Evolutionary conservation across 306 rosid species (phyloP), one percentile per base, ranked within the genome.

Genomic region (Cicer chorassanicum): DNA sequence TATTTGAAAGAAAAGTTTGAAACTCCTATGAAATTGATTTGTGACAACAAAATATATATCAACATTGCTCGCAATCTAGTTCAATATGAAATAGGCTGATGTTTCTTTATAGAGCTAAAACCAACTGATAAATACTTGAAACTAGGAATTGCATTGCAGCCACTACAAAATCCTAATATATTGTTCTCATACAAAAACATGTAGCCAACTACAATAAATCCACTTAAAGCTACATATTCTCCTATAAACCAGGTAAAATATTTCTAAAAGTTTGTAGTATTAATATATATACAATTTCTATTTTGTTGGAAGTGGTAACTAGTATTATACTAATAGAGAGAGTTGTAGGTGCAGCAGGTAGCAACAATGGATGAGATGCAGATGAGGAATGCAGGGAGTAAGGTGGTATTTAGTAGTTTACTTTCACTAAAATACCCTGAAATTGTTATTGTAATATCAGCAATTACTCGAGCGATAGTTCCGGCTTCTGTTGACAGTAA

Each of bases 401-500:
- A 66, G 24, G 98, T 93, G 61, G 82, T 64, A 81, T 93, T 93
- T 71, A 90, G 77, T 72, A 90, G 88, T 75, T 72, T 85, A 71
- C 84, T 86, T 43, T 84, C 86, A 9, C 89, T 84, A 65, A 85
- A 79, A 65, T 86, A 89, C 29, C 96, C 96, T 0, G 88, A 68
- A n/a, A 90, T 60, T 46, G 98, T 93, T 83, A 90, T 90, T 10
- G 91, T 90, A 68, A 88, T 96, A 65, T 93, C 98, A 29, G 96
- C 98, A 65, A 93, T 56, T 34, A 93, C 98, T 73, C 98, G 87
- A 44, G 98, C 98, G 64, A 93, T 73, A 6, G 98, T 93, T 70
- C 98, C 98, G 0, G 98, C 98, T 81, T 93, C 95, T 1, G 96
- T 93, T 7, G 96, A 89, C 44, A 93, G 87, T 78, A 93, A 68